These are phyloP conservation scores for Clitopilus hobsonii DNA, from an alignment of 768 basidiomycete species.

Conservation along the genomic window DNA sequence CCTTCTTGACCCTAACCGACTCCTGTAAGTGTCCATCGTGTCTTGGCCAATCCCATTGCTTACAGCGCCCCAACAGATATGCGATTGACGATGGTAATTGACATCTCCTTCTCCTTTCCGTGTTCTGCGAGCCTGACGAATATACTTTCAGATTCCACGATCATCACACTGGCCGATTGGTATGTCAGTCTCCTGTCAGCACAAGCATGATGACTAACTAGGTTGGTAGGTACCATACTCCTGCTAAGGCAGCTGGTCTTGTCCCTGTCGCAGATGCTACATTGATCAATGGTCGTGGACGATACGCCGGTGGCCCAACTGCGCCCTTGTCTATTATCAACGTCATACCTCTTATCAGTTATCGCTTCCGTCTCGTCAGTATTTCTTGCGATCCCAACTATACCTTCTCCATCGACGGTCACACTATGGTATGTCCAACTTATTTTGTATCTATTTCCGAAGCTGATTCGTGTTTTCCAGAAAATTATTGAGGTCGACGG, in stretches of 20 bases:
- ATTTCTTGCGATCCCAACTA: conserved; percentile 44
- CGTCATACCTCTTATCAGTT: conserved; percentile 31
- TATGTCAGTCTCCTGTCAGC: conserved; percentile 14
- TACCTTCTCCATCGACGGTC: conserved; percentile 40
- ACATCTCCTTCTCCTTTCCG: background rate
- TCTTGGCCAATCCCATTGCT: background rate
- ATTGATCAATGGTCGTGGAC: conserved; percentile 48
- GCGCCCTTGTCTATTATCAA: conserved; percentile 32
- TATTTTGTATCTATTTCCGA: conserved; percentile 1
- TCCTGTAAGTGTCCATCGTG: conserved; percentile 11
- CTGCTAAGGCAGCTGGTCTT: conserved; percentile 19
- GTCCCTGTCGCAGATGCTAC: conserved; percentile 27
- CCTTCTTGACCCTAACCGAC: conserved; percentile 27
- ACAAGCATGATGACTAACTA: background rate
- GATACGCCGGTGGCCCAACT: conserved; percentile 29
- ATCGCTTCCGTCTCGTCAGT: conserved; percentile 45
- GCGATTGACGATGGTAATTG: conserved; percentile 42
- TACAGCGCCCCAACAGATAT: conserved; percentile 9
- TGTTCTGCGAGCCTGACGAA: too few relatives aligned
- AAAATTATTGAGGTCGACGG: conserved; percentile 39
- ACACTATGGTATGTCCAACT: conserved; percentile 25
- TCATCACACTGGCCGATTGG: conserved; percentile 47
- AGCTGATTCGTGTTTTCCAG: conserved; percentile 7
- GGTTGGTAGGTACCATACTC: conserved; percentile 23
- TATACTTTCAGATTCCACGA: conserved; percentile 27